Base-by-base conservation (phyloP, 1,284 basidiomycete genomes). In the Leccinum proximum region DNA sequence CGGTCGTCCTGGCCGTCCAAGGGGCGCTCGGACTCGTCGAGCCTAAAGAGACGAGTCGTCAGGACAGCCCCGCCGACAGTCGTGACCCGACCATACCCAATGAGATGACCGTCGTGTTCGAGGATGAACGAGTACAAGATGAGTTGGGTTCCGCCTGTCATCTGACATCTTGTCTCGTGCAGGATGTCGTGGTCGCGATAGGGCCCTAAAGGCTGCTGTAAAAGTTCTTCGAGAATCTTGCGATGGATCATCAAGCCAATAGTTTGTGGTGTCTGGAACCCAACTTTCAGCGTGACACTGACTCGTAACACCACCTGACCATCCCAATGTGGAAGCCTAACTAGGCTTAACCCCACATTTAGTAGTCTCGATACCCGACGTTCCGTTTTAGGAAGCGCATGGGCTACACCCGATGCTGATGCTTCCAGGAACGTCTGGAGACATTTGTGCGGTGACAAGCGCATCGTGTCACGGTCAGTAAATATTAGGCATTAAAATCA, bases 81-180 rank as follows among this genome's bases (percentile, higher is more conserved):
- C 9, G 45, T 18, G n/a, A 14, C 22, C 38, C 14, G n/a, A 14
- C 18, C 30, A 35, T 70, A 75, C 74, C 74, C 74, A 2, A 45
- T 69, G 58, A 77, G 62, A 37, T 16, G 63, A 8, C 72, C 74
- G 2, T 70, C 38, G 60, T 62, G 67, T 64, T 76, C 74, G 42
- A 75, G 71, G 40, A 69, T 58, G 54, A 75, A 77, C n/a, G 75
- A 73, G 48, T 75, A 74, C 37, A 75, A 58, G 40, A 73, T 66
- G 33, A 69, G 74, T n/a, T 66, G 2, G 56, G 14, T 59, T 26
- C 8, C 1, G 16, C 62, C 62, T 18, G 45, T 60, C 61, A 58
- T 63, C 30, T 70, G 67, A 63, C 75, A 76, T 58, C 13, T 38
- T 11, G 63, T 62, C 59, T 66, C 60, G 16, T 67, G 61, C 13